These are phyloP conservation scores for Suillus weaverae DNA, from an alignment of 768 basidiomycete genomes.

Conservation along the genomic window DNA sequence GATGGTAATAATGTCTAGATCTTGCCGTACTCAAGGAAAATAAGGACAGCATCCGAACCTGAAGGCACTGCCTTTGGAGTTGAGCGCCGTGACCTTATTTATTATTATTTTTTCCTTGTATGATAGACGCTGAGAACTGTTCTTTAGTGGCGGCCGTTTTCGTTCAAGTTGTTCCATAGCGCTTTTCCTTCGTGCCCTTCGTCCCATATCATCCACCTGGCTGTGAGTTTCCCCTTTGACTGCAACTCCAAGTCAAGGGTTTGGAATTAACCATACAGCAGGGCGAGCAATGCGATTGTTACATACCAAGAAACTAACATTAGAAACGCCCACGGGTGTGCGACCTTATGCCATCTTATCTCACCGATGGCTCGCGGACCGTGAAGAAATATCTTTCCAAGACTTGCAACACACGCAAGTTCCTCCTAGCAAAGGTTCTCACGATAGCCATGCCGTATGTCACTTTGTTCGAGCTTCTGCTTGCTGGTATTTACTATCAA, in stretches of 20 bases:
- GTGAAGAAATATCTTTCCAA: conserved; percentile 10
- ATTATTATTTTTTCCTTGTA: not conserved
- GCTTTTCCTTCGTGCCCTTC: not conserved
- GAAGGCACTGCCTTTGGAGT: not conserved
- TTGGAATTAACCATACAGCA: not conserved
- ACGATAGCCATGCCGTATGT: not conserved
- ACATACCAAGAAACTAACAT: not conserved
- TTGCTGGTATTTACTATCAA: not conserved
- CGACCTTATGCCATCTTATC: conserved; percentile 7
- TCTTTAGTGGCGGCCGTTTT: not conserved
- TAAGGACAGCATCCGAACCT: not conserved
- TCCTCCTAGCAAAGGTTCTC: not conserved
- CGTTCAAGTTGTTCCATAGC: not conserved
- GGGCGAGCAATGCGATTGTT: not conserved
- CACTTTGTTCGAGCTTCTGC: not conserved
- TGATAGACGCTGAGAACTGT: not conserved
- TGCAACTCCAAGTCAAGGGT: not conserved
- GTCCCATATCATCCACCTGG: not conserved
- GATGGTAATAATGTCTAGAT: not conserved
- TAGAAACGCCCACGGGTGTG: not conserved
- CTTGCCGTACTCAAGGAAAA: not conserved
- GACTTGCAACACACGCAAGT: conserved; percentile 1
- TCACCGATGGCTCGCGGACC: conserved; percentile 4
- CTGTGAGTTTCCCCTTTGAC: not conserved
- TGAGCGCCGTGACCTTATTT: not conserved